phyloP scores from a whole-genome alignment of 1,284 basidiomycete genomes.

The Ceraceosorus guamensis region DNA sequence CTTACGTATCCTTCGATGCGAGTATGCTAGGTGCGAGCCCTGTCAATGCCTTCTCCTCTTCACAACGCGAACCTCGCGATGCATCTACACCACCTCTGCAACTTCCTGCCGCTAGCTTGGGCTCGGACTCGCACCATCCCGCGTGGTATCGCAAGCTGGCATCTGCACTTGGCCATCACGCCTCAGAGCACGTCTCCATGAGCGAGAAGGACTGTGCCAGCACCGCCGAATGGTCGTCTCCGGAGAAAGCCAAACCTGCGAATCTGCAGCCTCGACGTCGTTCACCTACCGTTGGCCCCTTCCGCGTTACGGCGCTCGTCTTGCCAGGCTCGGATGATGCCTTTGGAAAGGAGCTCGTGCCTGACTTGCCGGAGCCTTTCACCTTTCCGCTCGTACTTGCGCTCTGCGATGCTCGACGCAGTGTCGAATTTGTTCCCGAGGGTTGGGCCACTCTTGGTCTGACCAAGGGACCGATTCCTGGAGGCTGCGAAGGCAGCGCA shows the following conservation, averaged over 20 bases:
- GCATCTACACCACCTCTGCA: neutral
- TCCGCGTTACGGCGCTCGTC: constrained; percentile 16
- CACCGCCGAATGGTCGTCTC: neutral
- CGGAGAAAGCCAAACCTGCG: neutral
- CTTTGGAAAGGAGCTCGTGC: neutral
- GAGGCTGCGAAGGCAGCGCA: neutral
- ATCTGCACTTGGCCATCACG: neutral
- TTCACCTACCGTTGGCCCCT: constrained; percentile 5
- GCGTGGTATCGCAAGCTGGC: constrained; percentile 6
- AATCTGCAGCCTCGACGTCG: neutral
- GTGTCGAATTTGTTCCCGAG: constrained; percentile 15
- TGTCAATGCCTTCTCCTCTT: neutral
- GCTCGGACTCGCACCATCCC: too few relatives aligned
- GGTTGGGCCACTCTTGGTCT: constrained; percentile 17
- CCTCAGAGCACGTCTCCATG: neutral
- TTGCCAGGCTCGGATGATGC: constrained; percentile 2
- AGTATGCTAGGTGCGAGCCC: neutral
- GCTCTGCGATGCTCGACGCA: constrained; percentile 8
- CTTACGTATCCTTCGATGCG: neutral
- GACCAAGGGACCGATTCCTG: constrained; percentile 3
- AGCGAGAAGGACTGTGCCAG: neutral
- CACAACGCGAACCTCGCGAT: neutral
- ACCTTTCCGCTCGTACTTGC: constrained; percentile 20
- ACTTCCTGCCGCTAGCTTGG: neutral
- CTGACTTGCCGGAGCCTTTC: constrained; percentile 5